Percentiles rank a stretch among this genome's conserved stretches.
These are phyloP conservation scores for Pseudogymnoascus sp. DNA, from an alignment of 2,329 filamentous ascomycete species.

Conservation along the genomic window DNA sequence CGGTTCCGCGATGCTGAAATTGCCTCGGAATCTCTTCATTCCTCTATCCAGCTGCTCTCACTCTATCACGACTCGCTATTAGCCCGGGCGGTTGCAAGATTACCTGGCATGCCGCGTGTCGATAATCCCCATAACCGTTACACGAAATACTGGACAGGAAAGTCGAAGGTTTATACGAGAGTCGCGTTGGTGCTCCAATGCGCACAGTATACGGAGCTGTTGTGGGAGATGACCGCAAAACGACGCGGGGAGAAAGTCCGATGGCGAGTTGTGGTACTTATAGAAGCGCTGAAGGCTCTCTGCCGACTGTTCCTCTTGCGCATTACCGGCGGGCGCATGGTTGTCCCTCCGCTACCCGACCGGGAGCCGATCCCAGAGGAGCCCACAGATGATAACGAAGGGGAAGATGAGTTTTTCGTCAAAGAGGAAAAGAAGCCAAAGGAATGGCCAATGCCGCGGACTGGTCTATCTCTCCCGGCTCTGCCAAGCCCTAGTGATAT, in stretches of 20 bases:
- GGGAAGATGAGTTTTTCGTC: constrained; percentile 32
- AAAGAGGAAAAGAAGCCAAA: constrained; percentile 32
- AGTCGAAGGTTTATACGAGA: constrained; percentile 65
- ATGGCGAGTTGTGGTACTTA: constrained; percentile 78
- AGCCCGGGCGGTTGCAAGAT: constrained; percentile 52
- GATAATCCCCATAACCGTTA: constrained; percentile 55
- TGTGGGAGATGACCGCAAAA: constrained; percentile 98
- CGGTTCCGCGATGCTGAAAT: constrained; percentile 89
- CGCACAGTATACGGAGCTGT: constrained; percentile 86
- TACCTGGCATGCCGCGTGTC: constrained; percentile 45
- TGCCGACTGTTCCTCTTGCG: constrained; percentile 75
- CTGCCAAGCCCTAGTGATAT: constrained; percentile 78
- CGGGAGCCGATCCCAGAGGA: constrained; percentile 67
- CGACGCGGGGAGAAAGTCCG: constrained; percentile 72
- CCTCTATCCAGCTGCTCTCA: constrained; percentile 79
- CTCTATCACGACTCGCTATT: constrained; percentile 90
- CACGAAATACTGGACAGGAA: constrained; percentile 58
- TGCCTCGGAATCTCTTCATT: constrained; percentile 86
- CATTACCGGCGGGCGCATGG: constrained; percentile 72
- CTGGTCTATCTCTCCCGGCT: constrained; percentile 74
- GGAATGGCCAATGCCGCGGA: constrained; percentile 91
- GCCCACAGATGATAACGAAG: constrained; percentile 35
- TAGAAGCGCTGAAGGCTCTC: constrained; percentile 80
- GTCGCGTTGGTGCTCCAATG: constrained; percentile 79
- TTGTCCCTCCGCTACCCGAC: constrained; percentile 81